These are phyloP conservation scores for Tricholomella constricta DNA, from an alignment of 768 basidiomycete species.

Conservation along the genomic window DNA sequence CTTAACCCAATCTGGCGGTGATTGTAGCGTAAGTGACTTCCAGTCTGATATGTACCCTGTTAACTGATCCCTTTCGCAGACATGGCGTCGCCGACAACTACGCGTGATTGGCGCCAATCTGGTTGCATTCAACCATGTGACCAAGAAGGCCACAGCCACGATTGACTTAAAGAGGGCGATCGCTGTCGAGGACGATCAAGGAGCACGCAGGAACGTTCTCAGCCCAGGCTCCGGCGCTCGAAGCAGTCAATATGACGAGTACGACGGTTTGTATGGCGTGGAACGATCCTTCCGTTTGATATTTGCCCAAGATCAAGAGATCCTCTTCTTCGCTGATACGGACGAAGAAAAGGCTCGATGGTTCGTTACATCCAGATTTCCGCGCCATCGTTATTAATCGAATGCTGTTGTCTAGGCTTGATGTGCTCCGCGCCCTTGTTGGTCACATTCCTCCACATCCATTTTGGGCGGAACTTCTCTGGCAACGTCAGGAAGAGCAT, in stretches of 20 bases:
- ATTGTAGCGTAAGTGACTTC: slow-evolving; percentile 70
- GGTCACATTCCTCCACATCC: slow-evolving; percentile 92
- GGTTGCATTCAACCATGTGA: slow-evolving; percentile 91
- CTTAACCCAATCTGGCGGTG: slow-evolving; percentile 91
- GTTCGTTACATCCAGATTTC: slow-evolving; percentile 45
- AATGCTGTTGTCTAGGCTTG: slow-evolving; percentile 58
- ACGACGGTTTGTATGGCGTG: slow-evolving; percentile 65
- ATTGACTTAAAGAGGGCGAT: slow-evolving; percentile 88
- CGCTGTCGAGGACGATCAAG: slow-evolving; percentile 75
- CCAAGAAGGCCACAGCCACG: slow-evolving; percentile 86
- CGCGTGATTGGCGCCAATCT: slow-evolving; percentile 85
- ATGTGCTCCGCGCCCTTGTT: slow-evolving; percentile 80
- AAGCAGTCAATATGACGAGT: slow-evolving; percentile 53
- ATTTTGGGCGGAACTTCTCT: slow-evolving; percentile 89
- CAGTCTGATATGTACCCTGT: slow-evolving; percentile 1
- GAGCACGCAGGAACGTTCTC: slow-evolving; percentile 45
- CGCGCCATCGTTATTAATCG: neutral
- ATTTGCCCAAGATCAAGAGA: slow-evolving; percentile 77
- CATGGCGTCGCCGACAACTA: slow-evolving; percentile 81
- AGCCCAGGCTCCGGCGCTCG: slow-evolving; percentile 39
- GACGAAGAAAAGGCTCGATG: slow-evolving; percentile 87
- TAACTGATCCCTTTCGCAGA: slow-evolving; percentile 41
- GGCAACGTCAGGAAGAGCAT: slow-evolving; percentile 74
- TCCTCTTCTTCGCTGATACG: slow-evolving; percentile 89
- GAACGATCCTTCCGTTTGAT: slow-evolving; percentile 84